These are phyloP conservation scores for Calocybe gangraenosa DNA, from an alignment of 768 basidiomycete species.

Conservation along the genomic window DNA sequence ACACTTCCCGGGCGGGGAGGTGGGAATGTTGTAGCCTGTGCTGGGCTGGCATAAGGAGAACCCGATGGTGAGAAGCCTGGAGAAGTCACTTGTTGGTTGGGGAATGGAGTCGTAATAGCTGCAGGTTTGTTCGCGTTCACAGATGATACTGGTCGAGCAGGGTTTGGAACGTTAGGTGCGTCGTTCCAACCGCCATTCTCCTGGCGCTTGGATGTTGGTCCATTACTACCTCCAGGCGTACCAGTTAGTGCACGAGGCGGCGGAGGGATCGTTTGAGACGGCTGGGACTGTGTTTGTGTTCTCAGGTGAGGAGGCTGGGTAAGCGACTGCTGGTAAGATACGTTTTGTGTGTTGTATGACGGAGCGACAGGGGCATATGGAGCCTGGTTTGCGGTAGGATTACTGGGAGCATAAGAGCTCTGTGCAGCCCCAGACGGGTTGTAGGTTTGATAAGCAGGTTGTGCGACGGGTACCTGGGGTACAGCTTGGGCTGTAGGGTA, in stretches of 20 bases:
- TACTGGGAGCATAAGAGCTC: slow-evolving; percentile 21
- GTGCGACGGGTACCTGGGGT: slow-evolving; percentile 12
- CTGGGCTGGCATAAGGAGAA: slow-evolving; percentile 42
- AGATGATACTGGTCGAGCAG: slow-evolving; percentile 50
- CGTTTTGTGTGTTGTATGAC: slow-evolving; percentile 12
- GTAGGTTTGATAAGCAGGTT: slow-evolving; percentile 10
- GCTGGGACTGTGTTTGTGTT: slow-evolving; percentile 28
- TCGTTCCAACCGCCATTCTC: slow-evolving; percentile 93
- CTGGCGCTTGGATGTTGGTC: slow-evolving; percentile 48
- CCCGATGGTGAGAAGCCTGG: slow-evolving; percentile 40
- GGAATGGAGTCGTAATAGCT: slow-evolving; percentile 88
- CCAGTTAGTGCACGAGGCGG: slow-evolving; percentile 37
- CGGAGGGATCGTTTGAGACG: slow-evolving; percentile 34
- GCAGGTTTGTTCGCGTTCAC: slow-evolving; percentile 49
- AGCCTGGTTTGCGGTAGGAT: slow-evolving; percentile 16
- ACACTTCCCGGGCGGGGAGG: slow-evolving; percentile 66
- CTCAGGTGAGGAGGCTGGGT: slow-evolving; percentile 39
- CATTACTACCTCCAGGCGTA: slow-evolving; percentile 18
- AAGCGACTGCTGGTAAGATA: slow-evolving; percentile 22
- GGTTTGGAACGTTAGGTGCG: slow-evolving; percentile 51
- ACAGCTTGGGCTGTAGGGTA: slow-evolving; percentile 17
- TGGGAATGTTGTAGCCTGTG: slow-evolving; percentile 44
- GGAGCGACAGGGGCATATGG: slow-evolving; percentile 29
- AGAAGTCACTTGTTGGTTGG: slow-evolving; percentile 45
- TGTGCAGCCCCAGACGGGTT: slow-evolving; percentile 10